Evolutionary conservation across 2,329 filamentous ascomycete genomes (phyloP), one percentile per base, ranked within the genome.

Genomic region (Penicillium thymicola): DNA sequence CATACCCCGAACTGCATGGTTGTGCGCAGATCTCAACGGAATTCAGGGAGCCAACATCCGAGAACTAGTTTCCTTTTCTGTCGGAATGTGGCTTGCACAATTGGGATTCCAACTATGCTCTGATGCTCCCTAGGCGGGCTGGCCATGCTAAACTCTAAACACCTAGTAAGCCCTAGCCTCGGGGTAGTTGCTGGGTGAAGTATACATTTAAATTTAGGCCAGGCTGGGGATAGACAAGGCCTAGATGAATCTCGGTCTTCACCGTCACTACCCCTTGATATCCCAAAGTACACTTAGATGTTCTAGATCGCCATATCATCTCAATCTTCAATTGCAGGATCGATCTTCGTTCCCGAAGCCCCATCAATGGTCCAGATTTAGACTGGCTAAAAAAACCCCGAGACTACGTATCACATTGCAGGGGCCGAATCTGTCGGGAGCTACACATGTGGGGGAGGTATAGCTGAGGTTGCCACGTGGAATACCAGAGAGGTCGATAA

Each of bases 51-150:
- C 16, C 48, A 45, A 51, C 53, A 52, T 46, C 48, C 48, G 54
- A 48, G 21, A 18, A 41, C 18, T 41, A 51, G 25, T 48, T 27
- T 36, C 34, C 46, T 49, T 51, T 41, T 50, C 27, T 40, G 16
- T 38, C 44, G 49, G 52, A 60, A 57, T 62, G 52, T 60, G 57
- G 57, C 59, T 59, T 61, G 52, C 43, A 44, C 42, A 51, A 46
- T 61, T 61, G 36, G 54, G 55, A 56, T 63, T 62, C 52, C 36
- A 56, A 51, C 61, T 55, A 61, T 58, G 51, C 46, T 46, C 53
- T 42, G 60, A 55, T 45, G 38, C 34, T 56, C 41, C 49, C 34
- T 51, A 10, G 49, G 16, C 38, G 53, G 46, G 25, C 32, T 51
- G 27, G 41, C 37, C 47, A 38, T 41, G 16, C 48, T 46, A 52